Evolutionary conservation across 1,139 yeast genomes (phyloP).

Genomic region (Candida sanyaensis): DNA sequence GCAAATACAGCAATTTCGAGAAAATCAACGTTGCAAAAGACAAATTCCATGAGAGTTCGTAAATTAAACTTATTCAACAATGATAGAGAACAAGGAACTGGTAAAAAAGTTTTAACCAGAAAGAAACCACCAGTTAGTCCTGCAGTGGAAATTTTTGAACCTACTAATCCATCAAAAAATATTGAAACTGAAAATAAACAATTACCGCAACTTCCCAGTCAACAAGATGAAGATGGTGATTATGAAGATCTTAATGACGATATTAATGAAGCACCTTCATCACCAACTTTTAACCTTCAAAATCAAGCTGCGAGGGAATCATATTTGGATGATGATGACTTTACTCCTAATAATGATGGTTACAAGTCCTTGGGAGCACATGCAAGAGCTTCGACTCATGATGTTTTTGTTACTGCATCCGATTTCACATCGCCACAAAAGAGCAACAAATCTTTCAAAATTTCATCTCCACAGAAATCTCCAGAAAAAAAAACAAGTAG

Average conservation of each 20-base stretch:
- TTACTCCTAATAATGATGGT: neutral
- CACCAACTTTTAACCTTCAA: slow-evolving; percentile 3
- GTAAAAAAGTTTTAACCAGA: slow-evolving; percentile 2
- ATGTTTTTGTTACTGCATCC: slow-evolving; percentile 43
- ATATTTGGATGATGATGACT: slow-evolving; percentile 13
- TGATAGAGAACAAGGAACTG: slow-evolving; percentile 4
- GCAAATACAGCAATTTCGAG: slow-evolving; percentile 33
- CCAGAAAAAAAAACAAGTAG: slow-evolving; percentile 5
- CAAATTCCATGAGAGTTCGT: slow-evolving; percentile 46
- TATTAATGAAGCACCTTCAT: neutral
- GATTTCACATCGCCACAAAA: slow-evolving; percentile 23
- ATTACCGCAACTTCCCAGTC: slow-evolving; percentile 8
- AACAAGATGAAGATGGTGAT: slow-evolving; percentile 9
- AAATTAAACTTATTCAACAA: slow-evolving; percentile 39
- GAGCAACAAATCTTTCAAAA: slow-evolving; percentile 5
- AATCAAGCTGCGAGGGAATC: slow-evolving; percentile 18
- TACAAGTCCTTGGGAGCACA: slow-evolving; percentile 16
- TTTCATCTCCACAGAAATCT: slow-evolving; percentile 2
- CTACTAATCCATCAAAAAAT: slow-evolving; percentile 2
- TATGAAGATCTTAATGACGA: slow-evolving; percentile 1
- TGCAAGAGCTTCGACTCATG: slow-evolving; percentile 26
- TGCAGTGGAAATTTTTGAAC: slow-evolving; percentile 1
- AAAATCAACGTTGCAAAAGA: slow-evolving; percentile 41
- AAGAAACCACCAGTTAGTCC: slow-evolving; percentile 12
- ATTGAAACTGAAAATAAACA: slow-evolving; percentile 2